Conservation (phyloP, 2,329 filamentous ascomycete genomes). For the Phaeomoniella chlamydospora region DNA sequence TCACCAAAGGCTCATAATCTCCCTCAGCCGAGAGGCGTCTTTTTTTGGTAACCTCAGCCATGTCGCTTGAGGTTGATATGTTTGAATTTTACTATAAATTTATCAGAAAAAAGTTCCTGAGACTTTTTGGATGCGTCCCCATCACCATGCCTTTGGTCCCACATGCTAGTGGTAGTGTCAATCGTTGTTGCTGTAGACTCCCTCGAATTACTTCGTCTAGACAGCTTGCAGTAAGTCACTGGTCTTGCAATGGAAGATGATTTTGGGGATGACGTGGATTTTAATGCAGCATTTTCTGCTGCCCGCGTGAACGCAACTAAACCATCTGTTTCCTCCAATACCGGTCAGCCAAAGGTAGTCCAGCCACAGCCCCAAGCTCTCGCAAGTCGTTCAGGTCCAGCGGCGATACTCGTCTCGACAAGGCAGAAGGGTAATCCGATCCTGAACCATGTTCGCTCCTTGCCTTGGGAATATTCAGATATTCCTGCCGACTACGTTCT, state of each 20-base stretch:
- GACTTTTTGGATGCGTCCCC: neutral
- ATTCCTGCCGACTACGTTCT: conserved; percentile 91
- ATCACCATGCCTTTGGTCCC: neutral
- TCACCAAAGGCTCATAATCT: conserved; percentile 7
- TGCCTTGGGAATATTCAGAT: conserved; percentile 94
- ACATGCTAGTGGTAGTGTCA: too few relatives aligned
- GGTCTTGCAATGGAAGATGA: conserved; percentile 36
- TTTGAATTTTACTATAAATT: too few relatives aligned
- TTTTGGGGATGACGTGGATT: conserved; percentile 30
- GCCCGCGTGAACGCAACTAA: conserved; percentile 22
- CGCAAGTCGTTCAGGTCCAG: conserved; percentile 49
- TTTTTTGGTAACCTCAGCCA: conserved; percentile 21
- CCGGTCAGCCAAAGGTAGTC: conserved; percentile 58
- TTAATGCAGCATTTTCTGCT: conserved; percentile 18
- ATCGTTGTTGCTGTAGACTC: too few relatives aligned
- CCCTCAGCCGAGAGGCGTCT: conserved; percentile 17
- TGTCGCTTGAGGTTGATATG: too few relatives aligned
- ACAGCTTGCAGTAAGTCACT: too few relatives aligned
- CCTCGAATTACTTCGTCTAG: too few relatives aligned
- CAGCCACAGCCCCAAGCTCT: conserved; percentile 85
- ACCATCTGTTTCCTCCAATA: conserved; percentile 15
- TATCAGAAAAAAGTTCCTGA: neutral
- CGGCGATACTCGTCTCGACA: conserved; percentile 76
- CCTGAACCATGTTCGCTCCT: conserved; percentile 62
- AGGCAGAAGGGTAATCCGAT: conserved; percentile 94